Evolutionary conservation across 2,329 filamentous ascomycete genomes (phyloP), one percentile per base, ranked within the genome.

Genomic region (Talaromyces marneffei): DNA sequence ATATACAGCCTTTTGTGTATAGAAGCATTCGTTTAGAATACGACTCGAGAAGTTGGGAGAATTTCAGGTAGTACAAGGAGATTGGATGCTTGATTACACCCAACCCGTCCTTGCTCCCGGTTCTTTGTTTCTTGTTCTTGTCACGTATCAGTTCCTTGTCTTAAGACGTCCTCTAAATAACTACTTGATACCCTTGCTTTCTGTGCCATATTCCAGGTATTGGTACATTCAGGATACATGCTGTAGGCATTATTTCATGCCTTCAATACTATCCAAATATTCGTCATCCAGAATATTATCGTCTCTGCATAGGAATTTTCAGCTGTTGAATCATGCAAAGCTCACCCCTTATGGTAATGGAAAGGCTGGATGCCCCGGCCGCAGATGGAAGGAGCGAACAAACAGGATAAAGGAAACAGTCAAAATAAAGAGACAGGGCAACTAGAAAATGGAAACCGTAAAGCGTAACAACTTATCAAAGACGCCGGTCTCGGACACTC

Each of bases 401-500:
- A n/a, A n/a, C n/a, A n/a, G n/a, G n/a, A n/a, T n/a, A n/a, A n/a
- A n/a, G n/a, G n/a, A n/a, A n/a, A n/a, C n/a, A n/a, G n/a, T n/a
- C n/a, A n/a, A n/a, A 9, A 5, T 37, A 37, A 10, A 20, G 8
- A 42, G 8, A n/a, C 14, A n/a, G 9, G 25, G 25, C 44, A 18
- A n/a, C n/a, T n/a, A n/a, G n/a, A n/a, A n/a, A n/a, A n/a, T n/a
- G n/a, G n/a, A n/a, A n/a, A n/a, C n/a, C n/a, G n/a, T n/a, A n/a
- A n/a, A n/a, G n/a, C n/a, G n/a, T n/a, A n/a, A n/a, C n/a, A n/a
- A n/a, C n/a, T n/a, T n/a, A 48, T 48, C 25, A 48, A 20, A 63
- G 57, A 23, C 16, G 58, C 9, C 60, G 42, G 5, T 60, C 46
- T 20, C 61, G 61, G n/a, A 60, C 54, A 18, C 52, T 60, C 61